These are phyloP conservation scores for Fusarium oligoseptatum DNA, from an alignment of 2,329 filamentous ascomycete species.

Conservation along the genomic window DNA sequence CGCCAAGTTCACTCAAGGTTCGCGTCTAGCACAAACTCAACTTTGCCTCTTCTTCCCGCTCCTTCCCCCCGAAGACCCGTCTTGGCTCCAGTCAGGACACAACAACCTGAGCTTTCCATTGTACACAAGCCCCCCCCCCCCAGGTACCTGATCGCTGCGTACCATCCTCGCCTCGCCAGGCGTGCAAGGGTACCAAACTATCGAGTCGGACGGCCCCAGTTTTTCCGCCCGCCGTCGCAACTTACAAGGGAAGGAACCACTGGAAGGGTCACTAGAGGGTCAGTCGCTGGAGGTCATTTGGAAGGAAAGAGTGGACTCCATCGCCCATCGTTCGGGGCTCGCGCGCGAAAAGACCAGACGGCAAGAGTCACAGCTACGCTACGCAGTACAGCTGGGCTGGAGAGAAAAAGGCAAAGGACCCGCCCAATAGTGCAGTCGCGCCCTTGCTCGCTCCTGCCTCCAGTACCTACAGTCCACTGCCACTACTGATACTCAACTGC, in stretches of 20 bases:
- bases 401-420: slow-evolving; percentile 24
- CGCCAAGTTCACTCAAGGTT: slow-evolving; percentile 20
- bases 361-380: slow-evolving; percentile 27
- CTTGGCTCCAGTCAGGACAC: background rate
- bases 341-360: slow-evolving; percentile 1
- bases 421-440: slow-evolving; percentile 36
- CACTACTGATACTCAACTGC: background rate
- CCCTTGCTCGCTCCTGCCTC: slow-evolving; percentile 22
- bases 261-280: slow-evolving; percentile 7
- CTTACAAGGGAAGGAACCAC: slow-evolving; percentile 19
- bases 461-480: background rate
- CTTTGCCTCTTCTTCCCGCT: slow-evolving; percentile 2
- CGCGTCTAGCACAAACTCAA: slow-evolving; percentile 20
- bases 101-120: background rate
- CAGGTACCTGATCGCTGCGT: background rate
- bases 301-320: slow-evolving; percentile 12
- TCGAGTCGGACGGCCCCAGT: slow-evolving; percentile 28
- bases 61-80: slow-evolving; percentile 13
- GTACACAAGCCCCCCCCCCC: too few species aligned
- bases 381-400: background rate
- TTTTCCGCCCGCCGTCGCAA: slow-evolving; percentile 18
- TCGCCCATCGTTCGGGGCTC: background rate
- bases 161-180: background rate
- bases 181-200: slow-evolving; percentile 37
- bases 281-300: slow-evolving; percentile 13